Base-by-base conservation (phyloP, 2,329 filamentous ascomycete species). In the Chaetoscypha palmicola region DNA sequence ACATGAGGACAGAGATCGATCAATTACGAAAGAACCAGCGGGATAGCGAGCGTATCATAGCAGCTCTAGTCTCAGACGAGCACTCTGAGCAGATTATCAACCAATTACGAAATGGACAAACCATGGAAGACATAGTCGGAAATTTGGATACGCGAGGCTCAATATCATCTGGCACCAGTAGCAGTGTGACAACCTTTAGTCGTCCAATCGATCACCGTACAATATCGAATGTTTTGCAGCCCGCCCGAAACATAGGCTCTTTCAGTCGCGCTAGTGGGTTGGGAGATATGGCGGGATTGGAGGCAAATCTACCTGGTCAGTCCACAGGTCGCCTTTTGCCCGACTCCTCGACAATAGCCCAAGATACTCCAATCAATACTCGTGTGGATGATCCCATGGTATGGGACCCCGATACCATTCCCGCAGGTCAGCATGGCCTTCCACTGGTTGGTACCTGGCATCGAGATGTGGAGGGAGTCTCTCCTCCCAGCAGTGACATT, bases 1-100 rank as follows among this genome's bases (percentile, higher is more conserved):
- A 72, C 41, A 68, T 82, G 4, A 71, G 78, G 34, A 66, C 65
- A 55, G 77, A 81, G 54, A 77, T 81, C 47, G 78, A 81, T 41
- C 63, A 62, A 20, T 62, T 82, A 26, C 73, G 73, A 37, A 67
- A 67, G 12, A 70, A 73, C 32, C 73, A 79, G 55, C 71, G 68
- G 17, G 71, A 70, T 34, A 77, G 64, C 58, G 73, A 81, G 20
- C 68, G 69, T 22, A 69, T 82, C 38, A 64, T 82, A 21, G 64
- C 69, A 3, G 77, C 77, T 8, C 68, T 82, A 20, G 48, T 48
- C 11, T 48, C 54, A 5, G 41, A 31, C 9, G 49, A 57, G 72
- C 36, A 45, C 20, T 45, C 57, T 7, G 50, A 72, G 2, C 73
- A 77, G 26, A 69, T 81, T 2, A 51, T 81, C 42, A 62, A 66